A percentile compares a stretch with the other conserved stretches of the same genome.
phyloP scores from a whole-genome alignment of 2,329 filamentous ascomycete species.

The Hypoxylon sp. region DNA sequence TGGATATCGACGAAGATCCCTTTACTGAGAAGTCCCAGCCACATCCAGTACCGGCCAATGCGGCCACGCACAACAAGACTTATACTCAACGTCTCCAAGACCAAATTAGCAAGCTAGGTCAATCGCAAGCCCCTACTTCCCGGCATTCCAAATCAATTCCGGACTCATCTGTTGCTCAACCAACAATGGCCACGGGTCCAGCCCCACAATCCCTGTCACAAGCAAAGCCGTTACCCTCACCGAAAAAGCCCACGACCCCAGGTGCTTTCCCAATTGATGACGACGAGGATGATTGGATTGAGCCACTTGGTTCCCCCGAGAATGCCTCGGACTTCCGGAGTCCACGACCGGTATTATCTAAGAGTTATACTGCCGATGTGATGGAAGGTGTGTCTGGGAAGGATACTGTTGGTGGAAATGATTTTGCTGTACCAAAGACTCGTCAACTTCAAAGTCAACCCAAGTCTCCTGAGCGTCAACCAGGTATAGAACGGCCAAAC shows the following conservation, averaged over 20 bases:
- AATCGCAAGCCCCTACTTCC: conserved; percentile 66
- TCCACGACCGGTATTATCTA: conserved; percentile 68
- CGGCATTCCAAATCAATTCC: conserved; percentile 66
- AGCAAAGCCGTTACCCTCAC: conserved; percentile 58
- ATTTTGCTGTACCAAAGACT: conserved; percentile 63
- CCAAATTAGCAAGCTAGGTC: conserved; percentile 83
- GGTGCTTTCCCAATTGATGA: conserved; percentile 74
- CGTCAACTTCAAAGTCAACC: conserved; percentile 54
- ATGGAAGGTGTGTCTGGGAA: conserved; percentile 71
- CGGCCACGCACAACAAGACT: conserved; percentile 81
- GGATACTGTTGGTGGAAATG: conserved; percentile 63
- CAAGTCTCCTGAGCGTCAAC: conserved; percentile 58
- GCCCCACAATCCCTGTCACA: conserved; percentile 55
- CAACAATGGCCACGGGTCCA: conserved; percentile 46
- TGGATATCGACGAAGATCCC: conserved; percentile 65
- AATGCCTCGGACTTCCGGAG: conserved; percentile 57
- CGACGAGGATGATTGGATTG: conserved; percentile 76
- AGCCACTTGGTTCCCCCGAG: conserved; percentile 62
- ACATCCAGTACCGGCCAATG: conserved; percentile 64
- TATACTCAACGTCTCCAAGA: conserved; percentile 96
- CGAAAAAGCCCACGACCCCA: conserved; percentile 62
- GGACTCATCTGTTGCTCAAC: conserved; percentile 56
- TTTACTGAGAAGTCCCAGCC: conserved; percentile 61
- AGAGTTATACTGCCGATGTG: conserved; percentile 73
- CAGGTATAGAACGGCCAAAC: conserved; percentile 52